Evolutionary conservation across 768 basidiomycete species (phyloP).

Genomic region (Suillus sp.): DNA sequence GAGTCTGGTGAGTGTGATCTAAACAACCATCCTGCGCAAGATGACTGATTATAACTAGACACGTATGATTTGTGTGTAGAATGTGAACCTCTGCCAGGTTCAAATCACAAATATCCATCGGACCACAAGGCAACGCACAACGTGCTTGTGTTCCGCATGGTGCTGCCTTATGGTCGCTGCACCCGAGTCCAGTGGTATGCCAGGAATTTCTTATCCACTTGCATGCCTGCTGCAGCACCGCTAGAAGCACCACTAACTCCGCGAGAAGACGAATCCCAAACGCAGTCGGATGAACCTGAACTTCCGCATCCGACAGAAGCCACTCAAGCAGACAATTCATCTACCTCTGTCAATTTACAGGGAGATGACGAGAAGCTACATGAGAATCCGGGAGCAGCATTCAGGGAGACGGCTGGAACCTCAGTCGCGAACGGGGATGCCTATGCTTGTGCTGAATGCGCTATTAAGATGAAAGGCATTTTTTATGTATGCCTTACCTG

Average conservation of each 20-base stretch:
- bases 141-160: background rate
- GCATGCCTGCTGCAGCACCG: background rate
- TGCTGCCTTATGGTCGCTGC: background rate
- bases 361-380: background rate
- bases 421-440: background rate
- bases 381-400: background rate
- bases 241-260: background rate
- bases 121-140: background rate
- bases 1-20: background rate
- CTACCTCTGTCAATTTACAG: background rate
- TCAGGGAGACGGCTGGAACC: no score
- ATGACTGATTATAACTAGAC: background rate
- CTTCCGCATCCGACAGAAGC: background rate
- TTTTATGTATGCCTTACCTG: constrained; percentile 1
- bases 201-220: background rate
- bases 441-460: background rate
- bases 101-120: background rate
- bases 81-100: background rate
- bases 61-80: background rate
- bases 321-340: background rate
- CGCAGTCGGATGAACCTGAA: background rate
- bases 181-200: background rate
- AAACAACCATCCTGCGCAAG: background rate
- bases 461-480: background rate
- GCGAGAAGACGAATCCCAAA: background rate